Evolutionary conservation across 2,329 filamentous ascomycete species (phyloP).

Genomic region (Fusarium zealandicum): DNA sequence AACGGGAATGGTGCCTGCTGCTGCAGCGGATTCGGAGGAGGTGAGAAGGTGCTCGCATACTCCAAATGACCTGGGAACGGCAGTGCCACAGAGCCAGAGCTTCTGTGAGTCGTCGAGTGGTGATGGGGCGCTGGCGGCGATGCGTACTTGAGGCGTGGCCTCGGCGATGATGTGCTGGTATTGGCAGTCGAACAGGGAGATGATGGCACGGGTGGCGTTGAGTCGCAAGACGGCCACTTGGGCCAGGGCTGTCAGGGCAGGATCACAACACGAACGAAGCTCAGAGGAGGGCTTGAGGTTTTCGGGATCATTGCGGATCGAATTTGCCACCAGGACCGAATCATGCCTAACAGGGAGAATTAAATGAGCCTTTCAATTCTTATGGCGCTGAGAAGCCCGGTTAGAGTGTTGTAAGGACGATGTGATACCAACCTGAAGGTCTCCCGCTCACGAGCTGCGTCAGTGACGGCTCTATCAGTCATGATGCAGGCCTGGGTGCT

Average conservation of each 20-base stretch:
- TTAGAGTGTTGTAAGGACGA: not conserved
- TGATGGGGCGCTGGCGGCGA: slow-evolving; percentile 41
- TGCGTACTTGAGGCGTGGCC: slow-evolving; percentile 52
- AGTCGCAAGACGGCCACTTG: slow-evolving; percentile 56
- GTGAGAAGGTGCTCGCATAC: slow-evolving; percentile 42
- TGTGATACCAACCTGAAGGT: slow-evolving; percentile 41
- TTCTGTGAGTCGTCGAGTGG: slow-evolving; percentile 1
- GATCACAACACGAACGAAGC: slow-evolving; percentile 45
- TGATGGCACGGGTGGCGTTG: slow-evolving; percentile 51
- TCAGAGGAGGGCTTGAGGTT: slow-evolving; percentile 34
- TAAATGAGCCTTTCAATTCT: too few species aligned
- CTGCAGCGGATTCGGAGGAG: not conserved
- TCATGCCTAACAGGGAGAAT: slow-evolving; percentile 17
- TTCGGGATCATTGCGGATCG: slow-evolving; percentile 35
- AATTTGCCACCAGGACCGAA: slow-evolving; percentile 25
- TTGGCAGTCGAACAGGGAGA: slow-evolving; percentile 59
- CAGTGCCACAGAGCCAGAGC: slow-evolving; percentile 44
- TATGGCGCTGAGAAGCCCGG: too few species aligned
- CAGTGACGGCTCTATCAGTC: slow-evolving; percentile 20
- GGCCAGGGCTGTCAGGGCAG: slow-evolving; percentile 56
- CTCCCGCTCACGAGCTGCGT: slow-evolving; percentile 43
- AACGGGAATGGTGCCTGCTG: slow-evolving; percentile 39
- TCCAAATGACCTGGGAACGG: slow-evolving; percentile 41
- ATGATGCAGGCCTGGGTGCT: not conserved
- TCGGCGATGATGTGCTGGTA: slow-evolving; percentile 61